These are phyloP conservation scores for Hymenoscyphus occultus DNA, from an alignment of 2,329 filamentous ascomycete genomes.

Conservation along the genomic window DNA sequence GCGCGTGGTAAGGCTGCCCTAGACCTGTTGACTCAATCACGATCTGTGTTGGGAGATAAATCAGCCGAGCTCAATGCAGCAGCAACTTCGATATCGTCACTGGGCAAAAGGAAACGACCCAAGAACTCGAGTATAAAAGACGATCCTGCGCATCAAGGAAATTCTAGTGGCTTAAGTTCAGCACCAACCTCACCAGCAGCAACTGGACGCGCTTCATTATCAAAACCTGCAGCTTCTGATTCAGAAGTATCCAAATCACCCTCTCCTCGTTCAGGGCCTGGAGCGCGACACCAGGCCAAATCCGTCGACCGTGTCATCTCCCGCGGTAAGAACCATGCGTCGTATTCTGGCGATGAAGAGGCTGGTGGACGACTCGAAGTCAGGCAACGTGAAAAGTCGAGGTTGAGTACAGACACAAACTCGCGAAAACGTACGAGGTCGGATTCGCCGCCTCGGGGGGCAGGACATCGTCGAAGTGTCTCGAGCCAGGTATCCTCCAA, in stretches of 20 bases:
- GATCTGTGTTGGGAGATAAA: conserved; percentile 19
- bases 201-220: conserved; percentile 33
- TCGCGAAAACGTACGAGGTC: conserved; percentile 42
- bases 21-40: conserved; percentile 10
- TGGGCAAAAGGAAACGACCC: conserved; percentile 51
- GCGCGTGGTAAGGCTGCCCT: conserved; percentile 9
- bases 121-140: conserved; percentile 26
- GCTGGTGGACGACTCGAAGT: conserved; percentile 14
- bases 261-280: conserved; percentile 27
- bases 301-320: conserved; percentile 35
- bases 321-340: conserved; percentile 43
- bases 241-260: conserved; percentile 44
- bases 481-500: conserved; percentile 61
- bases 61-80: conserved; percentile 31
- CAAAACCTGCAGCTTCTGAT: conserved; percentile 48
- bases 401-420: conserved; percentile 20
- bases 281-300: conserved; percentile 37
- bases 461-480: conserved; percentile 57
- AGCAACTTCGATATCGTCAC: conserved; percentile 35
- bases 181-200: conserved; percentile 52
- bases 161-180: conserved; percentile 56
- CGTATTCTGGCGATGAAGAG: conserved; percentile 33
- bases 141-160: conserved; percentile 27
- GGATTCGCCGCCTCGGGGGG: conserved; percentile 55
- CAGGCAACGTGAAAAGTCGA: conserved; percentile 30